Conservation (phyloP, 352 stramenopile species). For the Phytophthora sp. region DNA sequence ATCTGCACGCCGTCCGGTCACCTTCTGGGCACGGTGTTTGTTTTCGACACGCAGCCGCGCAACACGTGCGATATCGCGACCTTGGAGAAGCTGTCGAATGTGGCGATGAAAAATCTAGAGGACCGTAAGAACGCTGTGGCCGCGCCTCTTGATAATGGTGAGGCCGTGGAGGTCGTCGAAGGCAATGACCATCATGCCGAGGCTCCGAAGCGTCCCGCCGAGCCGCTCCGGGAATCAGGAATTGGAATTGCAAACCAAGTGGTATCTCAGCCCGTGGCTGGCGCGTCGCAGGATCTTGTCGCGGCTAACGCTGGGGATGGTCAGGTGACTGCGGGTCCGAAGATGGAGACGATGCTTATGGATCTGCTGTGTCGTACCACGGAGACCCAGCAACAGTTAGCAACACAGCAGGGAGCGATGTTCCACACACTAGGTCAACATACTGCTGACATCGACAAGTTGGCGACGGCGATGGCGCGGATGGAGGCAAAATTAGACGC, state of each 20-base stretch:
- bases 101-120: slow-evolving; percentile 91
- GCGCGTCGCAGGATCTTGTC: slow-evolving; percentile 81
- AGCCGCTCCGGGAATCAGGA: slow-evolving; percentile 62
- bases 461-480: slow-evolving; percentile 83
- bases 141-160: slow-evolving; percentile 60
- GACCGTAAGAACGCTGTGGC: slow-evolving; percentile 89
- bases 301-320: slow-evolving; percentile 82
- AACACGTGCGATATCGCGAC: slow-evolving; percentile 88
- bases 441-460: slow-evolving; percentile 89
- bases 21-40: slow-evolving; percentile 85
- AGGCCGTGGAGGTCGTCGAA: slow-evolving; percentile 45
- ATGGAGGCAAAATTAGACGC: slow-evolving; percentile 92
- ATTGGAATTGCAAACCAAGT: slow-evolving; percentile 85
- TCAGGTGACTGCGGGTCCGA: slow-evolving; percentile 81
- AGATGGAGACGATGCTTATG: slow-evolving; percentile 93
- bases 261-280: slow-evolving; percentile 55
- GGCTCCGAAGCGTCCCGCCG: slow-evolving; percentile 39
- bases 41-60: slow-evolving; percentile 87
- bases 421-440: slow-evolving; percentile 92
- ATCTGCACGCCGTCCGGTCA: slow-evolving; percentile 86
- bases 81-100: slow-evolving; percentile 88
- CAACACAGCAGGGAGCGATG: slow-evolving; percentile 90
- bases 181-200: slow-evolving; percentile 30
- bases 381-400: slow-evolving; percentile 90
- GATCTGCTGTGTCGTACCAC: slow-evolving; percentile 88